These are phyloP conservation scores for Hylodesmum podocarpum DNA, from an alignment of 306 rosid species.

Conservation along the genomic window DNA sequence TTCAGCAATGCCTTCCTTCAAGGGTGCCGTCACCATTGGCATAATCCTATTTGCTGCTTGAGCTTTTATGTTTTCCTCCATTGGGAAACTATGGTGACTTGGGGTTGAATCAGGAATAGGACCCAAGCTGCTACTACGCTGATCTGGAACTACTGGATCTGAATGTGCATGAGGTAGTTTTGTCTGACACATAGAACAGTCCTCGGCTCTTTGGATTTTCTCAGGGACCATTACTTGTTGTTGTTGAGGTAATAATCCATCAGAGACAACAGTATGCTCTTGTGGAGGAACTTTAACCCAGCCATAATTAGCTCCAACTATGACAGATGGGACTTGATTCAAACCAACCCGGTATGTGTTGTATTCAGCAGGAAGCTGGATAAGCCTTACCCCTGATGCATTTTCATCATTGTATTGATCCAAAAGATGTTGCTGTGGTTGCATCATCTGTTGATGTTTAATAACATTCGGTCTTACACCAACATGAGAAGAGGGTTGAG, in stretches of 20 bases:
- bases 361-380: constrained; percentile 74
- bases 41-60: constrained; percentile 47
- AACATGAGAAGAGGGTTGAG: constrained; percentile 54
- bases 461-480: constrained; percentile 50
- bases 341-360: constrained; percentile 54
- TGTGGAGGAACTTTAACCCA: constrained; percentile 68
- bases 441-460: constrained; percentile 56
- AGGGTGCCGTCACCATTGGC: constrained; percentile 36
- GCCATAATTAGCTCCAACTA: constrained; percentile 56
- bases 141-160: constrained; percentile 62
- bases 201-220: constrained; percentile 47
- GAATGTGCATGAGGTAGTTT: constrained; percentile 87
- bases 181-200: constrained; percentile 73
- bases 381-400: constrained; percentile 51
- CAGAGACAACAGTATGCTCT: constrained; percentile 52
- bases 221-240: constrained; percentile 53
- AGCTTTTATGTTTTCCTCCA: constrained; percentile 49
- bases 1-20: constrained; percentile 50
- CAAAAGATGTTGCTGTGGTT: constrained; percentile 52
- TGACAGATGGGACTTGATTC: constrained; percentile 52
- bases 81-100: constrained; percentile 46
- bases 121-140: constrained; percentile 39
- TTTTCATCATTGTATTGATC: constrained; percentile 61
- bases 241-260: constrained; percentile 57
- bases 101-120: constrained; percentile 50